Conservation (phyloP, 768 basidiomycete genomes). For the Lactarius evosmus region DNA sequence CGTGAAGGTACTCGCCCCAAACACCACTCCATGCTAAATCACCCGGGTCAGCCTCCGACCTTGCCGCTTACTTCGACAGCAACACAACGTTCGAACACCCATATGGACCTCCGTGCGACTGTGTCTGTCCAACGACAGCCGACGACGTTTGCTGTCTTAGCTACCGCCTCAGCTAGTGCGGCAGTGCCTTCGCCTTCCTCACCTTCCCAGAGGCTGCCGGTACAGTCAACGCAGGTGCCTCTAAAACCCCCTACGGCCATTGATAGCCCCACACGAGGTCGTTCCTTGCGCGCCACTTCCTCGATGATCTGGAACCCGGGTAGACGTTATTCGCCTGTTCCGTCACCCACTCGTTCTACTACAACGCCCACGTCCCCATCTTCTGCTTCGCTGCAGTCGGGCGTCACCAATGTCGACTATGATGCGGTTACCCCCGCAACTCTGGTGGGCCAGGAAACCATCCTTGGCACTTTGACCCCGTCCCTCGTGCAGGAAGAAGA, state of each 20-base stretch:
- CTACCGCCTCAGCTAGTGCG: background rate
- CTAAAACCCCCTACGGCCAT: background rate
- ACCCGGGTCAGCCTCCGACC: constrained; percentile 11
- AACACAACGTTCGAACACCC: background rate
- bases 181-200: background rate
- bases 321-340: constrained; percentile 12
- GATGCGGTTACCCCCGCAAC: background rate
- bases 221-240: background rate
- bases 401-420: constrained; percentile 6
- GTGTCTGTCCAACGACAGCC: background rate
- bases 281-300: constrained; percentile 14
- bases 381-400: constrained; percentile 8
- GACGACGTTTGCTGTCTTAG: background rate
- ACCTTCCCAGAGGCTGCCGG: background rate
- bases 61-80: constrained; percentile 4
- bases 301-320: constrained; percentile 19
- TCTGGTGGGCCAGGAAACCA: constrained; percentile 3
- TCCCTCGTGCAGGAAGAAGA: constrained; percentile 24
- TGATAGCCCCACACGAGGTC: constrained; percentile 13
- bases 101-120: constrained; percentile 7
- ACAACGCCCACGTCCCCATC: constrained; percentile 21
- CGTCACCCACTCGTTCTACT: constrained; percentile 17
- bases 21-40: constrained; percentile 22
- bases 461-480: background rate
- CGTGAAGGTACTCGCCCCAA: constrained; percentile 18